Percentiles rank a stretch among this genome's conserved stretches.
phyloP scores from a whole-genome alignment of 2,329 filamentous ascomycete genomes.

The Fusarium subtropicale region DNA sequence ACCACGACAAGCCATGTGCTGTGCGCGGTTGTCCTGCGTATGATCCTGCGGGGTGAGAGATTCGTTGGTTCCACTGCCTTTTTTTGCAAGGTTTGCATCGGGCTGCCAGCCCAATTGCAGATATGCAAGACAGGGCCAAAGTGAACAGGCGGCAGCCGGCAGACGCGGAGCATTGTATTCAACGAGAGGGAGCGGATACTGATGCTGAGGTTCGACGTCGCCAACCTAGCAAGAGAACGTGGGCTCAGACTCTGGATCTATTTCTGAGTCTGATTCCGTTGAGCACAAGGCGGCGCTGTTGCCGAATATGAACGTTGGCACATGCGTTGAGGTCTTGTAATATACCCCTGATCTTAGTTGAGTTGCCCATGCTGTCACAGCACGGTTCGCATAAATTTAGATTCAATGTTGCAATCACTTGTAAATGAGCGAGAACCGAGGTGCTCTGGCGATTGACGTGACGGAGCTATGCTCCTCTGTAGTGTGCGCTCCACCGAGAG shows the following conservation, averaged over 20 bases:
- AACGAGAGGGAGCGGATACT: slow-evolving; percentile 12
- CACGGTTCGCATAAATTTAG: slow-evolving; percentile 20
- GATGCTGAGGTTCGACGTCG: slow-evolving; percentile 25
- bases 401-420: slow-evolving; percentile 31
- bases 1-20: slow-evolving; percentile 29
- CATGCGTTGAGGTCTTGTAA: slow-evolving; percentile 10
- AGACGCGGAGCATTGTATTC: slow-evolving; percentile 25
- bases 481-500: slow-evolving; percentile 4
- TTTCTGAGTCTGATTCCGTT: not conserved
- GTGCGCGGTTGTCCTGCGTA: slow-evolving; percentile 29
- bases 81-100: slow-evolving; percentile 10
- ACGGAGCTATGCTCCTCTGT: slow-evolving; percentile 16
- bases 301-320: slow-evolving; percentile 24
- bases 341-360: slow-evolving; percentile 31
- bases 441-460: slow-evolving; percentile 27
- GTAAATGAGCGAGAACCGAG: slow-evolving; percentile 24
- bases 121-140: slow-evolving; percentile 28
- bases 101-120: slow-evolving; percentile 18
- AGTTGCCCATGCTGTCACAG: slow-evolving; percentile 28
- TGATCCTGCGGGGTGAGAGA: slow-evolving; percentile 37
- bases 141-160: slow-evolving; percentile 19
- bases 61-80: slow-evolving; percentile 37
- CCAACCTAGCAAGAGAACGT: slow-evolving; percentile 19
- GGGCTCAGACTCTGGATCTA: not conserved
- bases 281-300: slow-evolving; percentile 32